Evolutionary conservation across 2,329 filamentous ascomycete genomes (phyloP).

Genomic region (Arthrobotrys pseudoclavata): DNA sequence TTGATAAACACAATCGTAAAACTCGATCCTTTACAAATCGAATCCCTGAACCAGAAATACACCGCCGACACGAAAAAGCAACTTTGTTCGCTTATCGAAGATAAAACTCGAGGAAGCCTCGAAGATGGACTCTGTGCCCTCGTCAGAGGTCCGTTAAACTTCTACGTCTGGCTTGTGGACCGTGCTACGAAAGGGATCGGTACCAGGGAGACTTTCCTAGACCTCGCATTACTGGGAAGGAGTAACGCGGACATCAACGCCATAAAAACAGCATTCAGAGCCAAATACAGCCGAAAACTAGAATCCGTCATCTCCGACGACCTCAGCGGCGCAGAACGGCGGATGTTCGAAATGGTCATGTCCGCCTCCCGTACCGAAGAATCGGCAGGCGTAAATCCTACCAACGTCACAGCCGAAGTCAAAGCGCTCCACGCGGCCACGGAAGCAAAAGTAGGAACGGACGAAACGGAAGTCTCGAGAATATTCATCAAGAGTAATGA

Average conservation of each 20-base stretch:
- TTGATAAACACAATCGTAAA: slow-evolving; percentile 79
- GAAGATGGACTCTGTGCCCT: slow-evolving; percentile 80
- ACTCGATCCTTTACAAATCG: slow-evolving; percentile 81
- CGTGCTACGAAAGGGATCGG: slow-evolving; percentile 82
- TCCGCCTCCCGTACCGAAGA: slow-evolving; percentile 83
- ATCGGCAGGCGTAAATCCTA: slow-evolving; percentile 79
- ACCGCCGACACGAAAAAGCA: slow-evolving; percentile 75
- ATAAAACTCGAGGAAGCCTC: slow-evolving; percentile 82
- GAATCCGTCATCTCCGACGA: slow-evolving; percentile 81
- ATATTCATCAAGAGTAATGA: slow-evolving; percentile 83
- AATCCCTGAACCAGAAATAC: slow-evolving; percentile 77
- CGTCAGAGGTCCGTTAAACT: slow-evolving; percentile 80
- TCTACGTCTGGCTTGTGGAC: slow-evolving; percentile 79
- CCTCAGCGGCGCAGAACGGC: slow-evolving; percentile 85
- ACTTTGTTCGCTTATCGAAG: slow-evolving; percentile 80
- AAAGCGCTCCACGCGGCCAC: slow-evolving; percentile 82
- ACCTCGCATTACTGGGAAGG: slow-evolving; percentile 84
- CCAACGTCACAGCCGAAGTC: slow-evolving; percentile 81
- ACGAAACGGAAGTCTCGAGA: slow-evolving; percentile 82
- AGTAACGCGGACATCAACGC: slow-evolving; percentile 89
- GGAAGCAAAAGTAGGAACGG: slow-evolving; percentile 73
- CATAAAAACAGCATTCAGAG: slow-evolving; percentile 84
- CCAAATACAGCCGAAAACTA: slow-evolving; percentile 76
- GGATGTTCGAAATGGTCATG: slow-evolving; percentile 86
- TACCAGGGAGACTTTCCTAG: slow-evolving; percentile 87